Evolutionary conservation across 305 asterid species (phyloP).

Genomic region (Fraxinus ornus): DNA sequence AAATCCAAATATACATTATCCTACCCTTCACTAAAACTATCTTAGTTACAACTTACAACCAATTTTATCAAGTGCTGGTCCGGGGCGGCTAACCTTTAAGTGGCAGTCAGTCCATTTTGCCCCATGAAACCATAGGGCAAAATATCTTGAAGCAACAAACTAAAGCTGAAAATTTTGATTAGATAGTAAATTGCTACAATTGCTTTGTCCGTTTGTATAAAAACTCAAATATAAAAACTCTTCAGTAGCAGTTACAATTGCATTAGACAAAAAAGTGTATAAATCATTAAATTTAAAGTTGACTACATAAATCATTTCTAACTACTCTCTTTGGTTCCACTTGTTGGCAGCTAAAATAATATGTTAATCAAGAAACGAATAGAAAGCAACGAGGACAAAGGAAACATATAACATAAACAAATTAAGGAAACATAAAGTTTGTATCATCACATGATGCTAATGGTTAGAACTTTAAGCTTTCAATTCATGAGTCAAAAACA

Average conservation of each 20-base stretch:
- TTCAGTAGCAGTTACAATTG: too few relatives aligned
- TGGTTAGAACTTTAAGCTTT: not conserved
- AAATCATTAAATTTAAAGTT: not conserved
- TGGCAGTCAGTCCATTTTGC: not conserved
- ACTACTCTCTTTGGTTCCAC: not conserved
- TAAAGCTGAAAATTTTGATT: not conserved
- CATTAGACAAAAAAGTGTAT: too few relatives aligned
- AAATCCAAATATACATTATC: not conserved
- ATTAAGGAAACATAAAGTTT: not conserved
- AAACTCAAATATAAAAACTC: too few relatives aligned
- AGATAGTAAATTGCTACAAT: too few relatives aligned
- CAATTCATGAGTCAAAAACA: not conserved
- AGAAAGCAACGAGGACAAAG: not conserved
- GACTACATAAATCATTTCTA: not conserved
- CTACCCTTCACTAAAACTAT: not conserved
- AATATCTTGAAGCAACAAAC: not conserved
- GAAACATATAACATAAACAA: constrained; percentile 11
- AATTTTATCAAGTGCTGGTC: not conserved
- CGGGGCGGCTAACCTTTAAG: not conserved
- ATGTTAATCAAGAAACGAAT: not conserved
- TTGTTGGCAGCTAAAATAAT: not conserved
- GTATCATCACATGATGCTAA: not conserved
- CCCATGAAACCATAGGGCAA: not conserved
- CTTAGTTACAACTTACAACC: not conserved
- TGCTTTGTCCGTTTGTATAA: too few relatives aligned